Conservation (phyloP, 768 basidiomycete species). For the Rhodotorula diobovata region DNA sequence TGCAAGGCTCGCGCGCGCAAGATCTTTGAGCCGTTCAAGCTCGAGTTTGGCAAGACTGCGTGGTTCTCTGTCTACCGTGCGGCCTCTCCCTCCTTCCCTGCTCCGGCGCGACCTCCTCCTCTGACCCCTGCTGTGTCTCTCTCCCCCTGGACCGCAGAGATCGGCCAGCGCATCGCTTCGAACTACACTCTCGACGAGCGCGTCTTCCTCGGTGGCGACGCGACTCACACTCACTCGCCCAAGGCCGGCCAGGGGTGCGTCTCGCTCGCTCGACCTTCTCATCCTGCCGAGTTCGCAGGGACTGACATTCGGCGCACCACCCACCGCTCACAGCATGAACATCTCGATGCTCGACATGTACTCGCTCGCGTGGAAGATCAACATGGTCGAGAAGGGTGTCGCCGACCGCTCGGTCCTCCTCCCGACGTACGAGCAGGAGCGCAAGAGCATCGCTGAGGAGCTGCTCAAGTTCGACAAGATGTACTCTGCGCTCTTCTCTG, state of each 20-base stretch:
- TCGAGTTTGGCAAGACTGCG: conserved; percentile 44
- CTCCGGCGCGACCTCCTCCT: no score
- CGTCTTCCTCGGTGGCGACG: conserved; percentile 44
- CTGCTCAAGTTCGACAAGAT: conserved; percentile 43
- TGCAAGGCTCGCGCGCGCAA: conserved; percentile 43
- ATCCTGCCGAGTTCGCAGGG: background rate
- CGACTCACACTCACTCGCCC: conserved; percentile 43
- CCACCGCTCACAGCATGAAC: conserved; percentile 34
- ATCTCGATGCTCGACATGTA: conserved; percentile 45
- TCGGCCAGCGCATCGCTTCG: conserved; percentile 44
- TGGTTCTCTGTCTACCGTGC: conserved; percentile 44
- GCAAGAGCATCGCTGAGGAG: conserved; percentile 41
- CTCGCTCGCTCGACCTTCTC: background rate
- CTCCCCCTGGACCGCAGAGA: conserved; percentile 18
- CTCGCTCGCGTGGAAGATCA: conserved; percentile 44
- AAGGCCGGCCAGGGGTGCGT: conserved; percentile 42
- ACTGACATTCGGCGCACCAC: background rate
- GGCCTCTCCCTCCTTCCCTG: background rate
- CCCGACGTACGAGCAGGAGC: conserved; percentile 43
- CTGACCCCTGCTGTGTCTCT: background rate
- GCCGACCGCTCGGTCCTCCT: conserved; percentile 39
- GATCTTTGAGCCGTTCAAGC: conserved; percentile 42
- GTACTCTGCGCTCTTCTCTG: conserved; percentile 43
- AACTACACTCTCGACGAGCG: conserved; percentile 44
- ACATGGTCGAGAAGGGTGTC: conserved; percentile 45